Base-by-base conservation (phyloP, 805 yeast species). In the Zygosaccharomyces siamensis region DNA sequence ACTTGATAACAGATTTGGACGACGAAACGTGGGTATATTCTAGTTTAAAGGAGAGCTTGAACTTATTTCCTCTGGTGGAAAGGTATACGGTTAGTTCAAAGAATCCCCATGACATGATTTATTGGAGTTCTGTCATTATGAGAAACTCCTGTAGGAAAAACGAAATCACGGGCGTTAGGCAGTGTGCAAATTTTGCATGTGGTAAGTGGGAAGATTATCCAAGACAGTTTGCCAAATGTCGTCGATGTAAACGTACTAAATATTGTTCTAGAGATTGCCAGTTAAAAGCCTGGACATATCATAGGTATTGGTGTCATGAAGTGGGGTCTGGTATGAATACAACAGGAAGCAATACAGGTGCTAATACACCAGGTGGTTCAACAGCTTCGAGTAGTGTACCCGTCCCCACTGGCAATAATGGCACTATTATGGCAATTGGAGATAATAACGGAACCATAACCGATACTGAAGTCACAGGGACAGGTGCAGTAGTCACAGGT, bases 41-140 rank as follows among this genome's bases (percentile, higher is more conserved):
- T 54, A 67, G 61, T 35, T 68, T 75, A 1, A 63, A 72, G 39
- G 67, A 72, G 24, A 78, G 79, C 23, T 69, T 83, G 26, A 89
- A 92, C 63, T 70, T 92, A 24, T 92, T 93, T 70, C 96, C 96
- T 7, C 69, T 92, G 56, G 97, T 92, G 33, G 99, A 92, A 66
- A 83, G 86, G 65, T 92, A 88, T 64, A 92, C 98, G 0, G 78
- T 80, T 16, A 75, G 76, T 47, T 73, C 77, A 46, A 70, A 74
- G 41, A 79, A 84, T 56, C 80, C 88, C 3, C 79, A 83, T 38
- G 97, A 90, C 57, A 81, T 89, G 74, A 84, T 86, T 57, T 89
- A 90, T 67, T 92, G 99, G 99, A 88, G 97, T 2, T 93, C 96
- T 3, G 96, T 92, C n/a, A 89, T 90, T 35, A 93, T 93, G 90